Conservation (phyloP, 495 filamentous ascomycete species). For the Staphylotrichum tortipilum region DNA sequence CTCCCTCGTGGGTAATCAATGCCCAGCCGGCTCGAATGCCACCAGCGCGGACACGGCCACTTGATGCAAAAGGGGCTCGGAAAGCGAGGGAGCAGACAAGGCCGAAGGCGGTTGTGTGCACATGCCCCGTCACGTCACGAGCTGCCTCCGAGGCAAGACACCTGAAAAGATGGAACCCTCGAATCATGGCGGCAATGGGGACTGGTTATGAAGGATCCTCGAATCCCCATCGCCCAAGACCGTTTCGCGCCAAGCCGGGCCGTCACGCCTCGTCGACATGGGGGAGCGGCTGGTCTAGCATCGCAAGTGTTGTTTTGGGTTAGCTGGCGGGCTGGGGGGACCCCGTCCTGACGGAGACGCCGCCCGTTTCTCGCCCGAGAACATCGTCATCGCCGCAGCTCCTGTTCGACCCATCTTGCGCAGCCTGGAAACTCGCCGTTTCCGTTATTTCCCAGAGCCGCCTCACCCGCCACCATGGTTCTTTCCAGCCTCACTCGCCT, state of each 20-base stretch:
- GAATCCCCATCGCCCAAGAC: background rate
- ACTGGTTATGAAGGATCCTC: background rate
- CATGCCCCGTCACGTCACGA: no score
- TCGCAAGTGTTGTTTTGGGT: background rate
- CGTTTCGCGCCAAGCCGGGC: slow-evolving; percentile 7
- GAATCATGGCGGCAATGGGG: background rate
- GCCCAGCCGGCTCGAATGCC: no score
- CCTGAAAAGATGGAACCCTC: background rate
- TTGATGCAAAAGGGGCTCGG: no score
- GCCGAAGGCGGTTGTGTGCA: no score
- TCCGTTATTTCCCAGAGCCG: no score
- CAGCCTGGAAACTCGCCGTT: slow-evolving; percentile 17
- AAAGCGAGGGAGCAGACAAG: background rate
- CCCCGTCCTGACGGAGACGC: slow-evolving; percentile 6
- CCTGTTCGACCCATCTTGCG: slow-evolving; percentile 12
- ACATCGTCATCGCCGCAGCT: slow-evolving; percentile 15
- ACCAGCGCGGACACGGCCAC: no score
- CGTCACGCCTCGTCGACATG: slow-evolving; percentile 18
- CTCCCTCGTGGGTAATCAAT: background rate
- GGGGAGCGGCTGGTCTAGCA: slow-evolving; percentile 3
- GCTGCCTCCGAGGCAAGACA: background rate
- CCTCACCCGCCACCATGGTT: no score
- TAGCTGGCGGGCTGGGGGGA: background rate
- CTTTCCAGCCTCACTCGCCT: no score
- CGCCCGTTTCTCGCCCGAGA: slow-evolving; percentile 3